A percentile compares a stretch with the other conserved stretches of the same genome.
phyloP scores from a whole-genome alignment of 2,329 filamentous ascomycete genomes.

The Verruconis gallopava region DNA sequence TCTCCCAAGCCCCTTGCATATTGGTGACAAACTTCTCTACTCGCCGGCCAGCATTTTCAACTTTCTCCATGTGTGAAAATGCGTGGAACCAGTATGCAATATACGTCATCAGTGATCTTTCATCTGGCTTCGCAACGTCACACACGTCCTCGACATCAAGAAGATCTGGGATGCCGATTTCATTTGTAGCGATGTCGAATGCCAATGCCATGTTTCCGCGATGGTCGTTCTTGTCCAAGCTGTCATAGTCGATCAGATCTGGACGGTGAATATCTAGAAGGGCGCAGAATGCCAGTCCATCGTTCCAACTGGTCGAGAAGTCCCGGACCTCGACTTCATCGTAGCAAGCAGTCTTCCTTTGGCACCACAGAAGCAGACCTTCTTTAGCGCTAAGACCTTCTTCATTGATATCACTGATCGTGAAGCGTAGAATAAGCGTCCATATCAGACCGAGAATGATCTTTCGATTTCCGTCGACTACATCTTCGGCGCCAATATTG shows the following conservation, averaged over 20 bases:
- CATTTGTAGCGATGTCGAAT: constrained; percentile 89
- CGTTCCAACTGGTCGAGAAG: constrained; percentile 94
- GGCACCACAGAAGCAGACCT: constrained; percentile 89
- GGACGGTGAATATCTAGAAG: constrained; percentile 93
- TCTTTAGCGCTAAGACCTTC: constrained; percentile 98
- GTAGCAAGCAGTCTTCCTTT: constrained; percentile 96
- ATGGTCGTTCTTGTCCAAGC: constrained; percentile 86
- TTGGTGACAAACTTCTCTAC: constrained; percentile 98
- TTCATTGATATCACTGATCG: constrained; percentile 96
- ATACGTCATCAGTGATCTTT: constrained; percentile 96
- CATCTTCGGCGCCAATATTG: constrained; percentile 95
- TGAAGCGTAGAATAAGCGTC: constrained; percentile 95
- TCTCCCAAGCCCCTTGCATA: constrained; percentile 99
- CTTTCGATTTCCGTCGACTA: constrained; percentile 94
- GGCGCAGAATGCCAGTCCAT: constrained; percentile 92
- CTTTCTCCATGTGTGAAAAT: constrained; percentile 97
- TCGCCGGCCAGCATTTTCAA: constrained; percentile 89
- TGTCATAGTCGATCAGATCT: constrained; percentile 92
- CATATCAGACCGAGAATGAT: constrained; percentile 96
- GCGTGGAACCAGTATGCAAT: constrained; percentile 99
- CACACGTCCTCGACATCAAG: constrained; percentile 97
- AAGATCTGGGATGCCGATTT: constrained; percentile 92
- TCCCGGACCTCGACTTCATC: constrained; percentile 92
- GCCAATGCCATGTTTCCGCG: constrained; percentile 95
- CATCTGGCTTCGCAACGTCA: constrained; percentile 90